Base-by-base conservation (phyloP, 306 rosid species). In the Cucumis cinereus region DNA sequence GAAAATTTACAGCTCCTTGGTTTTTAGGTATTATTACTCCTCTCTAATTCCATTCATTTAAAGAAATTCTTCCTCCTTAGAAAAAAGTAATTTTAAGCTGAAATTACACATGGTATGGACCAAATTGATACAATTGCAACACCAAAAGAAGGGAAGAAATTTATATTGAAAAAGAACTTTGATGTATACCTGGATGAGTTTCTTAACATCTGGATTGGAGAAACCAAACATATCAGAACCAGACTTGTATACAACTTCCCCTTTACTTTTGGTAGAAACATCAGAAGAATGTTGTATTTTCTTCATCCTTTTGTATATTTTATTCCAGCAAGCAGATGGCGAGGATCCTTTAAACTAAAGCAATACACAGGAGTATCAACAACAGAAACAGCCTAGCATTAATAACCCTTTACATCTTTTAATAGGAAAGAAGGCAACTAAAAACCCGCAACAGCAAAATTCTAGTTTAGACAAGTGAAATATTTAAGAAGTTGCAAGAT, bases 141-240 rank as follows among this genome's bases (percentile, higher is more conserved):
- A 56, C 50, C 50, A 40, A 64, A 19, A 20, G 62, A 13, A 28
- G 63, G 16, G 61, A 67, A 57, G 40, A 79, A 79, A 78, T 1
- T 66, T 35, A 15, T 52, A 15, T 13, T 30, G 19, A 30, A 20
- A 26, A 35, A 55, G 23, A 22, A 40, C 75, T 38, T 58, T 33
- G 60, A 80, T 35, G 81, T 33, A 77, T 79, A 93, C 98, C 97
- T 83, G 79, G 71, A 94, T 85, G 69, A 90, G 96, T 86, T 91
- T 91, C 81, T 83, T 83, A 64, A 94, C 96, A 82, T 87, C 85
- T 45, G 95, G 89, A 82, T 80, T 85, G 77, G 93, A 90, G 89
- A 94, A 91, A 47, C 98, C 98, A 75, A 94, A 94, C 98, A 94
- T 94, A 66, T 90, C 85, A 75, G 98, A 85, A 47, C 98, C 98